A percentile compares a stretch with the other conserved stretches of the same genome.
Conservation (phyloP, 1,284 basidiomycete species). For the Ceratobasidium sp. region DNA sequence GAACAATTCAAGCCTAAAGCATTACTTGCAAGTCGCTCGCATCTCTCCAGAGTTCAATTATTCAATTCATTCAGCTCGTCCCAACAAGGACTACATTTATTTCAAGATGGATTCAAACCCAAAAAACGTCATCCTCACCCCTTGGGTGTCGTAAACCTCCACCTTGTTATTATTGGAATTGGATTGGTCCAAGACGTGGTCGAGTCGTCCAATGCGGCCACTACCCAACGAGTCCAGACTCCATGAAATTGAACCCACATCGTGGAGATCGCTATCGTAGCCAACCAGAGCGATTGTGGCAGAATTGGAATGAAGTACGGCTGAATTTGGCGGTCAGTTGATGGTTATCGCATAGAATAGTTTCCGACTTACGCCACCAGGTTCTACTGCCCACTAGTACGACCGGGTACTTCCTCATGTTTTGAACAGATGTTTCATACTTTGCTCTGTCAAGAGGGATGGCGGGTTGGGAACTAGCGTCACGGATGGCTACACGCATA, state of each 20-base stretch:
- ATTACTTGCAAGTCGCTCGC: no score
- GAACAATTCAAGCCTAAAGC: no score
- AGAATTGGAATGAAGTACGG: not conserved
- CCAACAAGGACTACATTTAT: not conserved
- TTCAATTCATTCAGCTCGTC: no score
- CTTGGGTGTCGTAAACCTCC: not conserved
- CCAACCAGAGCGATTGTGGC: not conserved
- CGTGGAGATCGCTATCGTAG: not conserved
- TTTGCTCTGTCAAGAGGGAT: not conserved
- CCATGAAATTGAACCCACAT: not conserved
- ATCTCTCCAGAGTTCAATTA: no score
- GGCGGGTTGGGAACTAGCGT: not conserved
- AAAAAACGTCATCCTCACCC: not conserved
- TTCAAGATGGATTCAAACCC: not conserved
- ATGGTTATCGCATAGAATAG: not conserved
- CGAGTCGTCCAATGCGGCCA: not conserved
- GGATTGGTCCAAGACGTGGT: not conserved
- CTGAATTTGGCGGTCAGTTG: not conserved
- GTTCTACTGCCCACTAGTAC: not conserved
- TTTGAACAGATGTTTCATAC: not conserved
- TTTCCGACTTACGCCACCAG: not conserved
- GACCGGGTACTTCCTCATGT: not conserved
- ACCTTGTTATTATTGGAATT: not conserved
- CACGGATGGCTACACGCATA: not conserved
- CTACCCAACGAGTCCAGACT: not conserved